These are phyloP conservation scores for Persicaria tinctoria DNA, from an alignment of 148 eudicot genomes.

Conservation along the genomic window DNA sequence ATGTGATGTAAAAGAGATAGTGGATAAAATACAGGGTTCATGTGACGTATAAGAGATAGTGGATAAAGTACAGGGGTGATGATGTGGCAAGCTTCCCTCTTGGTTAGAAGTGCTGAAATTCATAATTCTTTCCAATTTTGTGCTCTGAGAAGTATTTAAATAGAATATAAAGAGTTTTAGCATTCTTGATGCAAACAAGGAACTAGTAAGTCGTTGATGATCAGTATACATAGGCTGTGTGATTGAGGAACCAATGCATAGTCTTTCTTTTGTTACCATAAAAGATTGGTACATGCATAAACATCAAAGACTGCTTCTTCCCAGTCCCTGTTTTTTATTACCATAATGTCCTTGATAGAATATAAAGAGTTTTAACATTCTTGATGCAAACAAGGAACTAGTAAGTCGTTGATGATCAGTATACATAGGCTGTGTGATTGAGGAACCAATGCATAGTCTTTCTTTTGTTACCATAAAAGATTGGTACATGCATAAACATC, in stretches of 20 bases:
- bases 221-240: background rate
- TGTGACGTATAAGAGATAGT: background rate
- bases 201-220: background rate
- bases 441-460: background rate
- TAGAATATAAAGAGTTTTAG: background rate
- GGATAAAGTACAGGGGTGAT: background rate
- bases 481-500: background rate
- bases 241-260: background rate
- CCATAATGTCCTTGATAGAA: background rate
- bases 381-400: background rate
- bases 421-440: background rate
- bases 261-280: background rate
- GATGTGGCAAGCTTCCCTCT: background rate
- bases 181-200: background rate
- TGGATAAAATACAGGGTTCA: background rate
- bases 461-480: background rate
- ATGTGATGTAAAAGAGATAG: background rate
- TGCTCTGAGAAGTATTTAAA: background rate
- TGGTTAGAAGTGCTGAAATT: background rate
- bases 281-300: background rate
- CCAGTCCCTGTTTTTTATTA: background rate
- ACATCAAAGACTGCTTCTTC: background rate
- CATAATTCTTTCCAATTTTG: too few relatives aligned
- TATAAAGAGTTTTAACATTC: background rate
- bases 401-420: background rate